phyloP scores from a whole-genome alignment of 176 grass and related monocot species.

The Triticum timopheevii region DNA sequence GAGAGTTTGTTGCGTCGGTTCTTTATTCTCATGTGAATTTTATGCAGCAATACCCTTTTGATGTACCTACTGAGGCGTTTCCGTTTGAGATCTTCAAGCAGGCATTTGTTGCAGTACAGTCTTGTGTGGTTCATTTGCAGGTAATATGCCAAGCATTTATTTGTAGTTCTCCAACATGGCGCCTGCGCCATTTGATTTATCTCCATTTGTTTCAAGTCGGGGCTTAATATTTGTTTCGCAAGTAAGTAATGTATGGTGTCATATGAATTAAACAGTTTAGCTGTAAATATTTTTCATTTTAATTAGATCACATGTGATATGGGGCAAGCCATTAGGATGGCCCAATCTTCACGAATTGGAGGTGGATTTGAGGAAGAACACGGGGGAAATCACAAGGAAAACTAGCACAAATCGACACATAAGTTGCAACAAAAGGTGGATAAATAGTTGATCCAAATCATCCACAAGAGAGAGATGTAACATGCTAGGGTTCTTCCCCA shows the following conservation, averaged over 20 bases:
- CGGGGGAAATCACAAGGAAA: too few species aligned
- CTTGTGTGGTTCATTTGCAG: slow-evolving; percentile 98
- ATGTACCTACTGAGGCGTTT: slow-evolving; percentile 96
- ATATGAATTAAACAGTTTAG: background rate
- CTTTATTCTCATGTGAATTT: slow-evolving; percentile 27
- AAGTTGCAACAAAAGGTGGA: too few species aligned
- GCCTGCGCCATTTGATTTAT: background rate
- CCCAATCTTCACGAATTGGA: too few species aligned
- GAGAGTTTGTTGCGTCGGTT: slow-evolving; percentile 7
- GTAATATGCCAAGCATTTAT: slow-evolving; percentile 40
- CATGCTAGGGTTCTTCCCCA: too few species aligned
- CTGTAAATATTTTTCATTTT: background rate
- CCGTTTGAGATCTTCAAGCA: slow-evolving; percentile 97
- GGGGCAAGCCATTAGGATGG: too few species aligned
- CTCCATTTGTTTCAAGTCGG: background rate
- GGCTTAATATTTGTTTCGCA: slow-evolving; percentile 18
- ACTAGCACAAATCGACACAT: too few species aligned
- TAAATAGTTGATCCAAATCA: too few species aligned
- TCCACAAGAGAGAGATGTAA: too few species aligned
- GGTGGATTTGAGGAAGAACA: too few species aligned
- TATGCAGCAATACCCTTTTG: slow-evolving; percentile 97
- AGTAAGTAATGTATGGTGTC: background rate
- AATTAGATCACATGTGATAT: background rate
- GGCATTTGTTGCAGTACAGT: slow-evolving; percentile 99
- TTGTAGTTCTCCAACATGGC: background rate